Conservation (phyloP, 2,329 filamentous ascomycete genomes). For the Botrytis byssoidea region DNA sequence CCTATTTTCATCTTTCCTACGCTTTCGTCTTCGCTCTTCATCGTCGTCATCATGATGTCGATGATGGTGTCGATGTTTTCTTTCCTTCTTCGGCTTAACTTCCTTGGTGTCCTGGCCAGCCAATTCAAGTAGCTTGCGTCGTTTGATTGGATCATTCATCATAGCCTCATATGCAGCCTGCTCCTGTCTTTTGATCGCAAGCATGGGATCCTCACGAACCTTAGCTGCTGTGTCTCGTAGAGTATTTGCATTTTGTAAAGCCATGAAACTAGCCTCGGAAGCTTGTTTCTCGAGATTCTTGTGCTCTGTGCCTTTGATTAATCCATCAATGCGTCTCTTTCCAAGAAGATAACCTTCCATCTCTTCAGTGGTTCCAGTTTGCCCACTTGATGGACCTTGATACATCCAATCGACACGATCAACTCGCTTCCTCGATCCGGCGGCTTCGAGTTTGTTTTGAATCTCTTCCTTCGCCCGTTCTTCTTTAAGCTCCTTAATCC, state of each 20-base stretch:
- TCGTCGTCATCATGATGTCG: slow-evolving; percentile 39
- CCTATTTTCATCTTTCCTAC: slow-evolving; percentile 38
- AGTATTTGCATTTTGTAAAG: slow-evolving; percentile 67
- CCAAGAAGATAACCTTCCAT: slow-evolving; percentile 91
- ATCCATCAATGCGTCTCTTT: slow-evolving; percentile 84
- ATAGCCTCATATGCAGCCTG: slow-evolving; percentile 76
- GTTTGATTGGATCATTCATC: slow-evolving; percentile 73
- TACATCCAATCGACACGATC: slow-evolving; percentile 99
- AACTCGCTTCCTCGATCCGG: slow-evolving; percentile 75
- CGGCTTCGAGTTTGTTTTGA: slow-evolving; percentile 82
- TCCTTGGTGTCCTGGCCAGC: slow-evolving; percentile 51
- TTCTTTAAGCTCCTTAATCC: slow-evolving; percentile 89
- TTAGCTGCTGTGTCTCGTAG: slow-evolving; percentile 80
- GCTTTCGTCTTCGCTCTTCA: slow-evolving; percentile 46
- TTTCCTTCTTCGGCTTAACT: slow-evolving; percentile 48
- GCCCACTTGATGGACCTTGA: slow-evolving; percentile 75
- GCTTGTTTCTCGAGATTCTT: slow-evolving; percentile 78
- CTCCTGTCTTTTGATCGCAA: slow-evolving; percentile 92
- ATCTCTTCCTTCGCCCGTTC: slow-evolving; percentile 91
- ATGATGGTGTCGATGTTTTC: slow-evolving; percentile 45
- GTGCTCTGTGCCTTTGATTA: slow-evolving; percentile 78
- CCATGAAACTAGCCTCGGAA: slow-evolving; percentile 58
- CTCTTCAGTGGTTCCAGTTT: slow-evolving; percentile 77
- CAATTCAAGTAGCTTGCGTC: slow-evolving; percentile 63
- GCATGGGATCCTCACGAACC: slow-evolving; percentile 83